Evolutionary conservation across 805 yeast species (phyloP).

Genomic region (Sugiyamaella chiloensis): DNA sequence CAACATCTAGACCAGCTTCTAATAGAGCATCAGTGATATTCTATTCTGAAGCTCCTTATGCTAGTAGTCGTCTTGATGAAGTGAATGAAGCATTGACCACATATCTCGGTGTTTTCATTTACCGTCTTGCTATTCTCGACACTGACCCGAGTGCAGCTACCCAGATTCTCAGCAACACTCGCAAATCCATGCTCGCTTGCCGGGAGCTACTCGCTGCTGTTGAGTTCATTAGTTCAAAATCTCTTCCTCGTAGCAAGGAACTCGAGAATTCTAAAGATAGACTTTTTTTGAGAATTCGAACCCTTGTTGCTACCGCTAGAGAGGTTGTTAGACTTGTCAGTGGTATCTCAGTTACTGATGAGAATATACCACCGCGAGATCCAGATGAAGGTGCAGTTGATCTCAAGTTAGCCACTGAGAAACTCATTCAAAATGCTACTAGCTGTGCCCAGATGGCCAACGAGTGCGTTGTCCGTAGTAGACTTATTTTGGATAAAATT

Average conservation of each 20-base stretch:
- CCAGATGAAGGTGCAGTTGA: neutral
- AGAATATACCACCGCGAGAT: neutral
- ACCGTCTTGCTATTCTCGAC: slow-evolving; percentile 27
- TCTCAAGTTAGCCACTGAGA: slow-evolving; percentile 20
- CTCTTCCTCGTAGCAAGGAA: slow-evolving; percentile 28
- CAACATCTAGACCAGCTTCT: neutral
- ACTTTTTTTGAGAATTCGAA: slow-evolving; percentile 33
- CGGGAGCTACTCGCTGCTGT: slow-evolving; percentile 38
- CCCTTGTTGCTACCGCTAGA: slow-evolving; percentile 37
- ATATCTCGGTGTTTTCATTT: slow-evolving; percentile 34
- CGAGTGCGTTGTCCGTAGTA: slow-evolving; percentile 33
- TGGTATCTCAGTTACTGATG: slow-evolving; percentile 7
- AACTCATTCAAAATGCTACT: slow-evolving; percentile 29
- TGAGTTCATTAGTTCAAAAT: slow-evolving; percentile 30
- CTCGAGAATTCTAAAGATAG: slow-evolving; percentile 34
- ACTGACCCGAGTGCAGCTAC: slow-evolving; percentile 31
- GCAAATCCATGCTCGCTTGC: slow-evolving; percentile 39
- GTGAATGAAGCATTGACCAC: slow-evolving; percentile 34
- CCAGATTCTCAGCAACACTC: slow-evolving; percentile 34
- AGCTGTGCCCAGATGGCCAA: slow-evolving; percentile 35
- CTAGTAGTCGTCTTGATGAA: slow-evolving; percentile 35
- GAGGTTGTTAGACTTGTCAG: slow-evolving; percentile 31
- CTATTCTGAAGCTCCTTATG: slow-evolving; percentile 29
- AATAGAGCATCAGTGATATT: slow-evolving; percentile 27
- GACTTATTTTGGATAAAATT: slow-evolving; percentile 25